phyloP scores from a whole-genome alignment of 345 rosid species.

The Pugionium cornutum region DNA sequence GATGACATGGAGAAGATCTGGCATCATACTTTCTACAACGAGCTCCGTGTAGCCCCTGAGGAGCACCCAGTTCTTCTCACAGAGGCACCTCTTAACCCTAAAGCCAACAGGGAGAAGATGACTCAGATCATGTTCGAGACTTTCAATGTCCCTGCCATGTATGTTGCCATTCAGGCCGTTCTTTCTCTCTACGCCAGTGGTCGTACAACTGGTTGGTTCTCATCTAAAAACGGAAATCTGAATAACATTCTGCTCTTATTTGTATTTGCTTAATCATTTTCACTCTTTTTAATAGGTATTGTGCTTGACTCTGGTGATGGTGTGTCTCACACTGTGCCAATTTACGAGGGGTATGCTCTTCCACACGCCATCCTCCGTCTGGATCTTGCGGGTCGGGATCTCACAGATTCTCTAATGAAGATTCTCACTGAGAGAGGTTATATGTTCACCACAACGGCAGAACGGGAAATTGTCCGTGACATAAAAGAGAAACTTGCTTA shows the following conservation, averaged over 20 bases:
- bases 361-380: too few relatives aligned
- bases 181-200: conserved; percentile 67
- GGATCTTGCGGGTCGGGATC: conserved; percentile 26
- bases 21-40: too few relatives aligned
- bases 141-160: too few relatives aligned
- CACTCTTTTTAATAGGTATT: conserved; percentile 42
- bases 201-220: conserved; percentile 59
- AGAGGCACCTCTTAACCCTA: conserved; percentile 13
- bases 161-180: too few relatives aligned
- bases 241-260: neutral
- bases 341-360: too few relatives aligned
- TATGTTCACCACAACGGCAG: conserved; percentile 53
- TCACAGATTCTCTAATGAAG: conserved; percentile 65
- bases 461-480: conserved; percentile 52
- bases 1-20: conserved; percentile 47
- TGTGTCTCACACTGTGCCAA: too few relatives aligned
- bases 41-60: conserved; percentile 41
- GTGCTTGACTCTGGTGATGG: conserved; percentile 33
- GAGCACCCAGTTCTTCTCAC: conserved; percentile 66
- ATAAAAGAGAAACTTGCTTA: conserved; percentile 53
- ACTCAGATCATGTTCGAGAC: conserved; percentile 10
- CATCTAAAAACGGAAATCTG: neutral
- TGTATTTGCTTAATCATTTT: neutral
- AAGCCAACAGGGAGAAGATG: conserved; percentile 66
- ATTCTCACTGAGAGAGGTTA: conserved; percentile 53